Evolutionary conservation across 805 yeast species (phyloP).

Genomic region (Saccharomycopsis sp.): DNA sequence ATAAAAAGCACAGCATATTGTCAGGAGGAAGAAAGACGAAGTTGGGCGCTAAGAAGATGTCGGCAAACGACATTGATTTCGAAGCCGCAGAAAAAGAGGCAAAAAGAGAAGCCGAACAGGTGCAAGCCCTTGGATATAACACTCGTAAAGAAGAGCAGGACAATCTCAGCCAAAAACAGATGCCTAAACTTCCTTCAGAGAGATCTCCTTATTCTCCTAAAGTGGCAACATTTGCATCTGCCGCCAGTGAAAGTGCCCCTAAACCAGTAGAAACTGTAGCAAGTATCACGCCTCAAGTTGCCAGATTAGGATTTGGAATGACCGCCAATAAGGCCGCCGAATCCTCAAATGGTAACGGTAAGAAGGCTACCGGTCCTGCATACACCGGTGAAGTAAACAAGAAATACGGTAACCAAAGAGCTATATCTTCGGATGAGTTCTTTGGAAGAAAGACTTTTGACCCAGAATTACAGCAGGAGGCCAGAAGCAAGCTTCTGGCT

Average conservation of each 20-base stretch:
- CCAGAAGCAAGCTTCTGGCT: constrained; percentile 68
- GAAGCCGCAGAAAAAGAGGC: constrained; percentile 74
- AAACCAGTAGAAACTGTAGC: constrained; percentile 31
- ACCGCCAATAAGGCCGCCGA: constrained; percentile 52
- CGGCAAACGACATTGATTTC: constrained; percentile 48
- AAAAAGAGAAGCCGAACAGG: constrained; percentile 69
- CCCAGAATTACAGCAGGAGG: constrained; percentile 71
- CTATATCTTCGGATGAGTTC: constrained; percentile 90
- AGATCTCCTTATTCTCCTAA: constrained; percentile 22
- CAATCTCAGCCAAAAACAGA: background rate
- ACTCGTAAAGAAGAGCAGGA: constrained; percentile 28
- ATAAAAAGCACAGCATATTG: constrained; percentile 39
- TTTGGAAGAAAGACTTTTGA: constrained; percentile 87
- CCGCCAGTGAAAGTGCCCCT: background rate
- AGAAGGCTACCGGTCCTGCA: constrained; percentile 47
- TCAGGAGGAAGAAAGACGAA: constrained; percentile 50
- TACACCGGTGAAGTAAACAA: constrained; percentile 70
- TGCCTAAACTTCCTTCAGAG: constrained; percentile 5
- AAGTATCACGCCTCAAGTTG: constrained; percentile 60
- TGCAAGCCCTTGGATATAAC: constrained; percentile 37
- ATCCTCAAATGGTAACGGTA: constrained; percentile 22
- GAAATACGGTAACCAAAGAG: constrained; percentile 85
- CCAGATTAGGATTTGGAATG: constrained; percentile 89
- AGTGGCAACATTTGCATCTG: constrained; percentile 18
- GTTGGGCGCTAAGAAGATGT: constrained; percentile 49